Evolutionary conservation across 2,329 filamentous ascomycete genomes (phyloP), one percentile per base, ranked within the genome.

Genomic region (Fusarium sp.): DNA sequence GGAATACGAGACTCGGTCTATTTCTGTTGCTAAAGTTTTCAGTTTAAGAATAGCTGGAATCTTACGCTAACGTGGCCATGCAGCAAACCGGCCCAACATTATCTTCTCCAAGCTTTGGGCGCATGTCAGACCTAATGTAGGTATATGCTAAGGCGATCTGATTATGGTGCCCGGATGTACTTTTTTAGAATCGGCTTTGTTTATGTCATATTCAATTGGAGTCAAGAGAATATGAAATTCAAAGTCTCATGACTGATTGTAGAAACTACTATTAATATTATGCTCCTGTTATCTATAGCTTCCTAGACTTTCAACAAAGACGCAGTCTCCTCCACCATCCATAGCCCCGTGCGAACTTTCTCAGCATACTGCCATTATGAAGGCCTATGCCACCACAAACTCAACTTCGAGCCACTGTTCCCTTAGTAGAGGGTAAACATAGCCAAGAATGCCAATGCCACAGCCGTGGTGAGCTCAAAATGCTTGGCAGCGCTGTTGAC

Each of bases 401-500:
- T 38, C 34, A 38, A 38, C 18, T n/a, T 18, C 30, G 9, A 34
- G 32, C 5, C 32, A 18, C 5, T 18, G 0, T 34, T 8, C 2
- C 16, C 16, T 34, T 66, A 72, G 22, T 67, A 72, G 7, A 72
- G 49, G 4, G 45, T 53, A 16, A 11, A 2, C n/a, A 73, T 60
- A 8, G 55, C 47, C 16, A 64, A 8, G 5, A 38, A 52, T 10
- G 27, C 49, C 2, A 42, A 50, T 2, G 18, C 32, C 11, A 71
- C 27, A 4, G 59, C 61, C 18, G 46, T 44, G 15, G 62, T 20
- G 24, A 72, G 46, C 3, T 67, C 29, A 0, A 58, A 54, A 3
- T 72, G 57, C 52, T 70, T 73, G 11, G 55, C 43, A 8, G 66
- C 70, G 2, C 62, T 30, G 42, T 10, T 73, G 8, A 61, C 55